phyloP scores from a whole-genome alignment of 441 rosid genomes.

The Populus hybrid region DNA sequence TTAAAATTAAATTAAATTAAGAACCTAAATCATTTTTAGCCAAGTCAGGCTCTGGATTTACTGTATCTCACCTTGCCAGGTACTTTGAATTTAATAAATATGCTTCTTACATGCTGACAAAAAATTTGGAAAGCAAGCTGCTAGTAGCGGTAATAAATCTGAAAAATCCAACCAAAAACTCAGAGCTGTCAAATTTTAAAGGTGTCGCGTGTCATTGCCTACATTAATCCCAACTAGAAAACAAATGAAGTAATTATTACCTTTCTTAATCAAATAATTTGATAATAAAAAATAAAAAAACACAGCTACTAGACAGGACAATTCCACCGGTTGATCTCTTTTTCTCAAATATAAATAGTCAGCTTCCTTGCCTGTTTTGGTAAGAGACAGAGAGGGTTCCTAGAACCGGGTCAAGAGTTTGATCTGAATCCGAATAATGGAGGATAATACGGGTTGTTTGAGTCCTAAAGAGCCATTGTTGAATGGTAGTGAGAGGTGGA shows the following conservation, averaged over 20 bases:
- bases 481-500: conserved; percentile 7
- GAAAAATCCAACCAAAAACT: not conserved
- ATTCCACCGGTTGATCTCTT: not conserved
- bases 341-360: not conserved
- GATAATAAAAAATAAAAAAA: not conserved
- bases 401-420: not conserved
- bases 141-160: no score
- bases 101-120: no score
- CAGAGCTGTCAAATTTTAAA: not conserved
- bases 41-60: no score
- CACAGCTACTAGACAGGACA: not conserved
- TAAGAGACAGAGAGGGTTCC: not conserved
- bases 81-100: no score
- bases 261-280: not conserved
- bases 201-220: not conserved
- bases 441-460: conserved; percentile 3
- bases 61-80: no score
- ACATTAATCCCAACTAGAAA: not conserved
- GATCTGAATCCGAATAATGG: conserved; percentile 10
- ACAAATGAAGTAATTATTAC: not conserved
- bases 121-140: not conserved
- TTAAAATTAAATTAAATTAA: no score
- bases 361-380: not conserved
- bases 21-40: no score
- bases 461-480: conserved; percentile 20